These are phyloP conservation scores for Stenocarpella maydis DNA, from an alignment of 2,329 filamentous ascomycete genomes.

Conservation along the genomic window DNA sequence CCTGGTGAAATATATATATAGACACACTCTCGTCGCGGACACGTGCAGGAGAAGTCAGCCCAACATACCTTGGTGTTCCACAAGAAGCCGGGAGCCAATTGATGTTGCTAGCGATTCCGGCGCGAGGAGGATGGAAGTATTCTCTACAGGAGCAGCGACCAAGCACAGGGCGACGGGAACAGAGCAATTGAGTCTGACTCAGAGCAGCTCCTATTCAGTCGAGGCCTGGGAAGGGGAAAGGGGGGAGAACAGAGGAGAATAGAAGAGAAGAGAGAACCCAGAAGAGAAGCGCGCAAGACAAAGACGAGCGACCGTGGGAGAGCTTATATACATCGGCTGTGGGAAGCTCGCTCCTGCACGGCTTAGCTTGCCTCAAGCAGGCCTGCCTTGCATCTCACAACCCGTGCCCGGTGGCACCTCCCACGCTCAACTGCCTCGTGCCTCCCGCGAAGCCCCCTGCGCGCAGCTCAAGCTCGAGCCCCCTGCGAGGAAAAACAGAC, in stretches of 20 bases:
- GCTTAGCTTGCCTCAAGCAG: slow-evolving; percentile 14
- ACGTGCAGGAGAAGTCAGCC: not conserved
- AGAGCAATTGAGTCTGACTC: not conserved
- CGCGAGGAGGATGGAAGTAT: not conserved
- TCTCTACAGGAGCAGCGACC: not conserved
- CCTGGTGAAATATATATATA: not conserved
- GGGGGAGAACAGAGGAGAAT: not conserved
- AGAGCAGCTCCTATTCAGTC: not conserved
- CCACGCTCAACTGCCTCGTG: not conserved
- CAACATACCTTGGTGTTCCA: slow-evolving; percentile 1
- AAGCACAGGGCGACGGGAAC: not conserved
- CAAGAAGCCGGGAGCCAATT: not conserved
- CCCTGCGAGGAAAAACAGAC: not conserved
- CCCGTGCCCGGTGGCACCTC: slow-evolving; percentile 19
- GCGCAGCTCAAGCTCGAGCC: not conserved
- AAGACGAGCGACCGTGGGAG: not conserved
- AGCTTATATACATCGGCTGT: slow-evolving; percentile 16
- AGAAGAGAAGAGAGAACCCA: not conserved
- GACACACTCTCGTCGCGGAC: not conserved
- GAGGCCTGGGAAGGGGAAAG: not conserved
- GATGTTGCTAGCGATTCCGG: not conserved
- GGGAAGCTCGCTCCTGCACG: slow-evolving; percentile 17
- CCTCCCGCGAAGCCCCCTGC: not conserved
- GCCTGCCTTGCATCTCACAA: not conserved
- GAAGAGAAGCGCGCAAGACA: not conserved